phyloP scores from a whole-genome alignment of 371 early-diverging fungal species.

The Nematocida sp. region DNA sequence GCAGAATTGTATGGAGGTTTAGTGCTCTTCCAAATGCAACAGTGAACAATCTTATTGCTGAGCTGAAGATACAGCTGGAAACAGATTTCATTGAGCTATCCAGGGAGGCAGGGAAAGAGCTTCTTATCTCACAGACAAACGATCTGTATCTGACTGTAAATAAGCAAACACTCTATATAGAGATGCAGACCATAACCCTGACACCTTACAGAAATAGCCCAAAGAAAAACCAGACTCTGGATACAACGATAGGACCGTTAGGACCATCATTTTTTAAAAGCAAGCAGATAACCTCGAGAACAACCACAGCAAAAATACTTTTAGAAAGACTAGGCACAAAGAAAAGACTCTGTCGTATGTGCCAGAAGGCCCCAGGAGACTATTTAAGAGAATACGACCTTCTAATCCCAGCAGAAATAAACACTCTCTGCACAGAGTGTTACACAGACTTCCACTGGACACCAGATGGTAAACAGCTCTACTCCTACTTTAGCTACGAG shows the following conservation, averaged over 20 bases:
- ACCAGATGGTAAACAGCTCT: background rate
- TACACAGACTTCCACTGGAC: constrained; percentile 41
- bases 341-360: constrained; percentile 23
- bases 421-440: constrained; percentile 24
- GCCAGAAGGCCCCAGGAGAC: background rate
- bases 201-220: background rate
- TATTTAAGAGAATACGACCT: constrained; percentile 1
- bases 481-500: constrained; percentile 21
- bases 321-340: constrained; percentile 11
- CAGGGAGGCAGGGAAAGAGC: background rate
- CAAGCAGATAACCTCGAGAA: background rate
- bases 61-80: constrained; percentile 7
- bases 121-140: background rate
- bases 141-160: background rate
- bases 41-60: constrained; percentile 9
- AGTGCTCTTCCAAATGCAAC: background rate
- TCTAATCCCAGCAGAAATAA: background rate
- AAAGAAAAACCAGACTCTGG: background rate
- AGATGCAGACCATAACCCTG: background rate
- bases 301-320: background rate
- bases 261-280: too few relatives aligned
- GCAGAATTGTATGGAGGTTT: constrained; percentile 36
- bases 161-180: constrained; percentile 4
- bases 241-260: background rate
- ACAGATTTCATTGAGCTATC: background rate